These are phyloP conservation scores for Hypoxylon intermedium DNA, from an alignment of 495 filamentous ascomycete genomes.

Conservation along the genomic window DNA sequence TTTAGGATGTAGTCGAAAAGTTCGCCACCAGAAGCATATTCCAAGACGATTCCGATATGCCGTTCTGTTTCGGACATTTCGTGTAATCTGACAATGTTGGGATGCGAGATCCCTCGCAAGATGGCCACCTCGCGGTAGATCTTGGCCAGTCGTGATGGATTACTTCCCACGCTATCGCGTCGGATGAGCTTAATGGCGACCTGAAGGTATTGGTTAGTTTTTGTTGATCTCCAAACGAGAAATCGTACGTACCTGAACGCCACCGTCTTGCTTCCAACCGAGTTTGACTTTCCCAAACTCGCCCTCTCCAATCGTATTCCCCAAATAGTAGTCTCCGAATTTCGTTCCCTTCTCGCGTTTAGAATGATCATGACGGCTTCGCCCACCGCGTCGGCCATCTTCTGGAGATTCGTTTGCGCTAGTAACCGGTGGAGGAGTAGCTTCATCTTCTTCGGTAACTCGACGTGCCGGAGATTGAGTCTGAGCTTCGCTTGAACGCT, in stretches of 20 bases:
- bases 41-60: conserved; percentile 96
- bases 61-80: conserved; percentile 98
- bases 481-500: conserved; percentile 70
- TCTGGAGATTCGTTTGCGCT: conserved; percentile 64
- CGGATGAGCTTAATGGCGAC: conserved; percentile 99
- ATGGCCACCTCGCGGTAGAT: conserved; percentile 97
- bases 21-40: conserved; percentile 97
- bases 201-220: conserved; percentile 48
- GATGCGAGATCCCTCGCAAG: conserved; percentile 82
- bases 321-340: conserved; percentile 94
- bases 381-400: conserved; percentile 63
- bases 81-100: conserved; percentile 95
- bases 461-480: conserved; percentile 49
- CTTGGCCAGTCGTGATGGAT: conserved; percentile 87
- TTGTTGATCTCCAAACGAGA: not conserved
- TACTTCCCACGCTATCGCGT: conserved; percentile 82
- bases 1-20: conserved; percentile 98
- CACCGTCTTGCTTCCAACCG: conserved; percentile 97
- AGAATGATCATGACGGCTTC: conserved; percentile 81
- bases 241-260: conserved; percentile 66
- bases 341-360: conserved; percentile 75
- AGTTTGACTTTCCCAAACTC: conserved; percentile 99
- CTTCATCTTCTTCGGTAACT: conserved; percentile 51
- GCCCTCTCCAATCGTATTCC: conserved; percentile 96
- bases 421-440: conserved; percentile 62